Evolutionary conservation across 2,329 filamentous ascomycete species (phyloP), one percentile per base, ranked within the genome.

Genomic region (Thielaviopsis musarum): DNA sequence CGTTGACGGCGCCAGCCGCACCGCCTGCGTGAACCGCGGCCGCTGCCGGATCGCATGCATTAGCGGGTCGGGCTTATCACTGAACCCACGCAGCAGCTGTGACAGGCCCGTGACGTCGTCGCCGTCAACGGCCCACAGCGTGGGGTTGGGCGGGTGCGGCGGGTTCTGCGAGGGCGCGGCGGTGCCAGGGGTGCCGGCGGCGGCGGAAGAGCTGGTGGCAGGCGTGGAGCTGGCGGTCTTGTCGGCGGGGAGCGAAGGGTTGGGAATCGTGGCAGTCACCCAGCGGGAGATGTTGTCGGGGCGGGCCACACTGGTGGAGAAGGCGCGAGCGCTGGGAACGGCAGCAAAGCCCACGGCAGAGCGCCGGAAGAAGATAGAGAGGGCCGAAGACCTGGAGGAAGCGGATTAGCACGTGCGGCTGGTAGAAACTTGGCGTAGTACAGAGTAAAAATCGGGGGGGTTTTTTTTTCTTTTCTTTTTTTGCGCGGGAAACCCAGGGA

Each of bases 1-100:
- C 9, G 70, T 71, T 41, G 70, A 69, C 2, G 74, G 73, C 26
- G 69, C 67, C 58, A 75, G 67, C 30, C 72, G 71, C 59, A 75
- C 66, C 61, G 65, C 51, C 30, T 68, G 56, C 21, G 45, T 55
- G 51, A 38, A 54, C 19, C 56, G 60, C 34, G 57, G 60, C 10
- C 57, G 24, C 19, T 52, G 34, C 5, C 30, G 49, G 13, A 49
- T 10, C n/a, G 52, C 13, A 5, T 49, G 22, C 15, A 9, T 38
- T 13, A 51, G 30, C 28, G 38, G 38, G 34, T 56, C 49, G 48
- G 34, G 24, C 21, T 54, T 48, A 15, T 57, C 38, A 13, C 38
- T 45, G 38, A 45, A 45, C 13, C 38, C 38, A 7, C 38, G 41
- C 17, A 57, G 55, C 22, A 57, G 52, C 28, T 6, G 26, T 17